Percentiles rank a stretch among this genome's conserved stretches.
Conservation (phyloP, 345 rosid genomes). For the Populus davidiana region DNA sequence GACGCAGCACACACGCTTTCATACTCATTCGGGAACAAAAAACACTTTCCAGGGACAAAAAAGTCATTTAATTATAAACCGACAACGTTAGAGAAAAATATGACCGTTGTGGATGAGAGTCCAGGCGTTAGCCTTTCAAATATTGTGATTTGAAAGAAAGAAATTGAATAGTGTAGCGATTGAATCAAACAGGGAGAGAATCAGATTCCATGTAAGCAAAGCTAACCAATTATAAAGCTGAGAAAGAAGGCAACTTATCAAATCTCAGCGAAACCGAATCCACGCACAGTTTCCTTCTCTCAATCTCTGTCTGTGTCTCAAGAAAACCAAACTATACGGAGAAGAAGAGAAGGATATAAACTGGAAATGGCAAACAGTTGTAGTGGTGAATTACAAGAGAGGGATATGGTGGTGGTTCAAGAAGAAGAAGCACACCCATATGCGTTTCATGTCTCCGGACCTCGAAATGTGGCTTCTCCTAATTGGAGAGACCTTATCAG, state of each 20-base stretch:
- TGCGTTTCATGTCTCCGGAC: constrained; percentile 90
- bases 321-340: not conserved
- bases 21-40: not conserved
- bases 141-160: not conserved
- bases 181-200: not conserved
- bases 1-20: not conserved
- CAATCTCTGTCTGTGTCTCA: not conserved
- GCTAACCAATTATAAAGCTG: not conserved
- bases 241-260: not conserved
- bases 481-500: constrained; percentile 93
- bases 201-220: not conserved
- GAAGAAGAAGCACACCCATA: constrained; percentile 70
- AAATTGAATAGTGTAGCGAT: not conserved
- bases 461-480: constrained; percentile 77
- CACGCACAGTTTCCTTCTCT: not conserved
- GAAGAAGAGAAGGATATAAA: not conserved
- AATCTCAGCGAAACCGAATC: not conserved
- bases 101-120: not conserved
- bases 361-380: not conserved
- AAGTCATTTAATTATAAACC: not conserved
- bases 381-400: not conserved
- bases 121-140: not conserved
- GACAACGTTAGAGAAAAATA: not conserved
- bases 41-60: not conserved
- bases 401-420: constrained; percentile 6